Percentiles rank a stretch among this genome's conserved stretches.
These are phyloP conservation scores for Graphilbum sp. DNA, from an alignment of 2,329 filamentous ascomycete species.

Conservation along the genomic window DNA sequence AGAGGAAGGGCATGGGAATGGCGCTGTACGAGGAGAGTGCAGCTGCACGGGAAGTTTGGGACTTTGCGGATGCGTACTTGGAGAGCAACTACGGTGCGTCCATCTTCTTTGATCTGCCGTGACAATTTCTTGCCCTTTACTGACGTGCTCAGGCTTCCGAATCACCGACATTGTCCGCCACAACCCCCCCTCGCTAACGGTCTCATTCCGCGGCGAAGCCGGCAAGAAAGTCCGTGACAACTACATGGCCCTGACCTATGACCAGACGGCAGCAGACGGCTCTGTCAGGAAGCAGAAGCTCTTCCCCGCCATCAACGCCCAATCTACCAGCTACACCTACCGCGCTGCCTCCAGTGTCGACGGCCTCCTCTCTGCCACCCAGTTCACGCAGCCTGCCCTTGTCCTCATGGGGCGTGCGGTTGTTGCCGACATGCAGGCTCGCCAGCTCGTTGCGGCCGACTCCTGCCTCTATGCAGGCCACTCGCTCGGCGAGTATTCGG, in stretches of 20 bases:
- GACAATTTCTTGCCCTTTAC: background rate
- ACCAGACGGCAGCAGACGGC: constrained; percentile 86
- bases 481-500: constrained; percentile 96
- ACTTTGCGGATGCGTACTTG: constrained; percentile 92
- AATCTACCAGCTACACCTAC: constrained; percentile 92
- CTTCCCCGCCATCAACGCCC: constrained; percentile 94
- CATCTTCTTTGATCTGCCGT: constrained; percentile 17
- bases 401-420: constrained; percentile 99
- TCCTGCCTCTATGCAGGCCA: constrained; percentile 95
- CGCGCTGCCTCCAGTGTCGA: constrained; percentile 85
- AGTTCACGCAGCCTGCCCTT: constrained; percentile 94
- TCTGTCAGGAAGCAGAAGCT: constrained; percentile 97
- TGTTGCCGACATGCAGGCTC: constrained; percentile 97
- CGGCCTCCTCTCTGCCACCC: constrained; percentile 90
- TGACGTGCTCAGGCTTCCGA: constrained; percentile 58
- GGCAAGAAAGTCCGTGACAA: constrained; percentile 97
- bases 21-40: constrained; percentile 86
- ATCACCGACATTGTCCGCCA: constrained; percentile 99
- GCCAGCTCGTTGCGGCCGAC: constrained; percentile 90
- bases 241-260: constrained; percentile 99
- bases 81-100: constrained; percentile 98
- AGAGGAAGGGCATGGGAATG: constrained; percentile 99
- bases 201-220: constrained; percentile 92
- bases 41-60: constrained; percentile 95
- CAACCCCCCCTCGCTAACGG: constrained; percentile 96